These are phyloP conservation scores for Eucalyptus marginata DNA, from an alignment of 345 rosid genomes.

Conservation along the genomic window DNA sequence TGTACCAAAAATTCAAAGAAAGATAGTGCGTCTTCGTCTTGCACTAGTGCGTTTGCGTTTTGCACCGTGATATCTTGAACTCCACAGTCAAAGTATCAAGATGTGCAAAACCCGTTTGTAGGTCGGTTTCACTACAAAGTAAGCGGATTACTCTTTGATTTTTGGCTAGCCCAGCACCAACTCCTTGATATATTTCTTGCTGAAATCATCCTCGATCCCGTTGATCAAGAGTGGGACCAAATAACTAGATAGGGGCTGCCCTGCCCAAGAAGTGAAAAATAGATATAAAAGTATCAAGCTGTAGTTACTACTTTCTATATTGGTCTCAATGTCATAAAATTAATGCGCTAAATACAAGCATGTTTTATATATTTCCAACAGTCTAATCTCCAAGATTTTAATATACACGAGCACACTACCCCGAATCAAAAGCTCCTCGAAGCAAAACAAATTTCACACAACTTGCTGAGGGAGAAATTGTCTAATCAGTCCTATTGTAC, in stretches of 20 bases:
- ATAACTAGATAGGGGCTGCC: no score
- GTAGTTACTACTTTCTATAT: no score
- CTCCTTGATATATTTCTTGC: no score
- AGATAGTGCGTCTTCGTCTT: no score
- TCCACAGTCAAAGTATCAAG: background rate
- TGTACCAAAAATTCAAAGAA: background rate
- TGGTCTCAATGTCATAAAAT: no score
- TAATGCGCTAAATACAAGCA: background rate
- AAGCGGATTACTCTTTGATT: background rate
- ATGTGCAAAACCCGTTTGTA: background rate
- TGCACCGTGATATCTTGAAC: background rate
- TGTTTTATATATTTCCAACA: background rate
- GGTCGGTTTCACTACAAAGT: background rate
- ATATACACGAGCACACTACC: background rate
- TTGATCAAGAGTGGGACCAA: no score
- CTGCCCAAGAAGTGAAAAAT: no score
- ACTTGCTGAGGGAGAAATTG: background rate
- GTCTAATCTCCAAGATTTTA: background rate
- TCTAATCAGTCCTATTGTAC: accelerated
- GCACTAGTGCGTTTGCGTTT: background rate
- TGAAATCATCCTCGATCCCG: no score
- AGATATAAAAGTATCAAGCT: no score
- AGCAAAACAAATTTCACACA: background rate
- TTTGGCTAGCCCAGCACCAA: no score
- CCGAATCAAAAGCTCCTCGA: background rate